Evolutionary conservation across 306 rosid species (phyloP).

Genomic region (Fragaria vesca): DNA sequence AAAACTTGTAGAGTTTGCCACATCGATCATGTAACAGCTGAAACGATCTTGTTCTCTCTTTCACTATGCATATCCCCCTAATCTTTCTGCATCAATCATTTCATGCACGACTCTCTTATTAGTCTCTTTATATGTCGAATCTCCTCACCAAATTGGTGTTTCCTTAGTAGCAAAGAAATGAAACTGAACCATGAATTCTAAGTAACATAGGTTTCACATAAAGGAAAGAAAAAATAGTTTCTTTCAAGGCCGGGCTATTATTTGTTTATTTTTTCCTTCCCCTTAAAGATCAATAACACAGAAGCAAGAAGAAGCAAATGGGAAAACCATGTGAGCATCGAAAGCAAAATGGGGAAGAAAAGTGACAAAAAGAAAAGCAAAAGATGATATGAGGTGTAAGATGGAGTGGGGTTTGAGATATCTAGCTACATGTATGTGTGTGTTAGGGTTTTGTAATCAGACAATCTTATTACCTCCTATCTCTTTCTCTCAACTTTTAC

Average conservation of each 20-base stretch:
- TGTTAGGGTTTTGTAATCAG: slow-evolving; percentile 41
- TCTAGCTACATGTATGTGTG: slow-evolving; percentile 34
- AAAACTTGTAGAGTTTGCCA: background rate
- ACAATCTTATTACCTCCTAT: slow-evolving; percentile 38
- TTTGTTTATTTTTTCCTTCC: background rate
- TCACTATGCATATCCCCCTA: slow-evolving; percentile 21
- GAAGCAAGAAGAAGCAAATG: slow-evolving; percentile 9
- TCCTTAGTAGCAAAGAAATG: slow-evolving; percentile 45
- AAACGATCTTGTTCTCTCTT: slow-evolving; percentile 9
- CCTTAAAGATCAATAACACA: background rate
- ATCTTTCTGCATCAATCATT: slow-evolving; percentile 10
- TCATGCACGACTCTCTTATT: slow-evolving; percentile 17
- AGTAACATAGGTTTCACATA: background rate
- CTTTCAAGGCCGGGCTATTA: background rate
- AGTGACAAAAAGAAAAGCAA: slow-evolving; percentile 43
- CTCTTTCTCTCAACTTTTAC: slow-evolving; percentile 38
- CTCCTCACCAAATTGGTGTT: slow-evolving; percentile 22
- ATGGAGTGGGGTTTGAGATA: slow-evolving; percentile 35
- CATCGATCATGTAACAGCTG: background rate
- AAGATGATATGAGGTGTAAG: slow-evolving; percentile 37
- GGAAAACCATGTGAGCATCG: slow-evolving; percentile 48
- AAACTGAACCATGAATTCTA: background rate
- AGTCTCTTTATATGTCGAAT: slow-evolving; percentile 11
- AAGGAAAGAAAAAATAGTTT: background rate
- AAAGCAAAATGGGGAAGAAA: slow-evolving; percentile 46